phyloP scores from a whole-genome alignment of 73 alveolate genomes.

The Durusdinium trenchii region DNA sequence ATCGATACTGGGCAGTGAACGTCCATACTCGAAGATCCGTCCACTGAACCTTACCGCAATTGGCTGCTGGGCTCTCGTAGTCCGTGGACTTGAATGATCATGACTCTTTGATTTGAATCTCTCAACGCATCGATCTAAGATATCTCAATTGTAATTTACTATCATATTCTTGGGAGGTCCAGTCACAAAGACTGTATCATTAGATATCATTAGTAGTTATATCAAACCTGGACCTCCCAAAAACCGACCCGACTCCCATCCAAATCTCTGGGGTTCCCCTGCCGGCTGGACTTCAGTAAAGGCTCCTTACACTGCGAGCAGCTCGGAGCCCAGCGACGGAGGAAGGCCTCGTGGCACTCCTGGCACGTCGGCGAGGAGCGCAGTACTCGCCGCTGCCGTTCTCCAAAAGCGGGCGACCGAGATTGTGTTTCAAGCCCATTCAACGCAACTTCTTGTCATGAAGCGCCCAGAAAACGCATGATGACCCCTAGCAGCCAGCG shows the following conservation, averaged over 20 bases:
- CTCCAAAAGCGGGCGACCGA: no score
- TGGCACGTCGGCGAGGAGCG: neutral
- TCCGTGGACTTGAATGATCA: neutral
- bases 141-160: neutral
- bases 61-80: neutral
- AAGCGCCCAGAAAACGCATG: no score
- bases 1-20: neutral
- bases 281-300: neutral
- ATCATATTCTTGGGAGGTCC: neutral
- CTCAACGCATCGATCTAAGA: neutral
- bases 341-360: constrained; percentile 60
- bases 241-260: no score
- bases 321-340: constrained; percentile 68
- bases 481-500: no score
- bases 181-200: neutral
- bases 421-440: no score
- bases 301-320: constrained; percentile 61
- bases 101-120: neutral
- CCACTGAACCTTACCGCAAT: no score
- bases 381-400: no score
- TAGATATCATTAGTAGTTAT: no score
- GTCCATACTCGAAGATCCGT: constrained; percentile 19
- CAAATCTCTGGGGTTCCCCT: no score
- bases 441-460: no score
- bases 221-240: neutral